Base-by-base conservation (phyloP, 176 grass and related monocot genomes). In the Aegilops bicornis region DNA sequence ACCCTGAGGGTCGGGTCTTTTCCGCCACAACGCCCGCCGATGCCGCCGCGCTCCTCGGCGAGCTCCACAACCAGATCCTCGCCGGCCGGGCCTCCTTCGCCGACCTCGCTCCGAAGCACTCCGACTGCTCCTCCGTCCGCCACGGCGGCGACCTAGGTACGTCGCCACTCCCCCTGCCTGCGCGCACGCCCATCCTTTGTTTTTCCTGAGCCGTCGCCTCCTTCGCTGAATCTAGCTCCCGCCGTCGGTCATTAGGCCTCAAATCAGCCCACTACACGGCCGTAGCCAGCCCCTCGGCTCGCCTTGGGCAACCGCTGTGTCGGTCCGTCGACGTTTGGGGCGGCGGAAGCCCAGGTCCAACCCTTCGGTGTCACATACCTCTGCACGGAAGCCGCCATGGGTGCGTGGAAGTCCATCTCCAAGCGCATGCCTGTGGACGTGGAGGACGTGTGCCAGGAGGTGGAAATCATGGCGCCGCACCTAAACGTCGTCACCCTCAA, bases 381-480 rank as follows among this genome's bases (percentile, higher is more conserved):
- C 69, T 96, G 94, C 85, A 89, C 84, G n/a, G 94, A 96, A 31
- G 1, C 15, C 36, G 71, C 82, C 65, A 93, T 83, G 42, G 83
- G 85, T 1, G 86, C 52, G 29, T 75, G 62, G 6, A 95, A 95
- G 84, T 95, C 91, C 17, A 92, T 92, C 32, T 87, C 91, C 42
- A 92, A 92, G 87, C 62, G 81, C 68, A 92, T 87, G 86, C 87
- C 91, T 36, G 80, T 98, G 2, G 97, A 98, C 61, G 89, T 98
- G 7, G 94, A 98, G 77, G 97, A 98, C 86, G 97, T 98, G 81
- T 87, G 91, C 8, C 85, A 93, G 71, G 97, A 98, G 90, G 97
- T 96, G 66, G 92, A 95, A 37, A 98, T 98, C 64, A 89, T 98
- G 90, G 93, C 94, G 2, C 0, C 81, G 37, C 92, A 96, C 79